Conservation (phyloP, 225 moss, liverwort and hornwort species). For the Bryoerythrophyllum caledonicum region DNA sequence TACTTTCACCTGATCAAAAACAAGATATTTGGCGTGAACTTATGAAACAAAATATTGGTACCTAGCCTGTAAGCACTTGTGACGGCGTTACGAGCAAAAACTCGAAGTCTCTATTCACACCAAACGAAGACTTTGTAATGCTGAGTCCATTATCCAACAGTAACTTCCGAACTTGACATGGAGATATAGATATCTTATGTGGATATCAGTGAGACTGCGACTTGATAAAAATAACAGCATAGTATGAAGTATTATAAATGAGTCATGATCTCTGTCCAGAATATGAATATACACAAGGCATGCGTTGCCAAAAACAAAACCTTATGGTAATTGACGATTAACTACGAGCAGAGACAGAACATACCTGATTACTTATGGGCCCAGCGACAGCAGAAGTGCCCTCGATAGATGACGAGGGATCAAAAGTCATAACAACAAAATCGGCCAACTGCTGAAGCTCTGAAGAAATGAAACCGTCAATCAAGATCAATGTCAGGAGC, state of each 20-base stretch:
- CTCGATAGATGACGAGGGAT: constrained; percentile 69
- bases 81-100: neutral
- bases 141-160: neutral
- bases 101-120: constrained; percentile 4
- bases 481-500: constrained; percentile 73
- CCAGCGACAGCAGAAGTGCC: constrained; percentile 58
- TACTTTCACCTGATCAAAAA: constrained; percentile 72
- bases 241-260: too few species aligned
- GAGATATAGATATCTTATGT: too few species aligned
- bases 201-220: too few species aligned
- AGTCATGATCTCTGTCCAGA: too few species aligned
- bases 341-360: neutral
- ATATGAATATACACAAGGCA: too few species aligned
- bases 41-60: constrained; percentile 11
- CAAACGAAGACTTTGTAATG: neutral
- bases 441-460: constrained; percentile 94
- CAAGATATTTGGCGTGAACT: constrained; percentile 52
- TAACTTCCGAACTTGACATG: neutral
- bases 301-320: too few species aligned
- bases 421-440: constrained; percentile 98
- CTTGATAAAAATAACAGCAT: too few species aligned
- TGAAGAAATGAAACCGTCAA: constrained; percentile 76
- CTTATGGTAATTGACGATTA: too few species aligned
- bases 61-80: neutral
- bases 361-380: constrained; percentile 70